Percentiles rank a stretch among this genome's conserved stretches.
These are phyloP conservation scores for Exobasidium cylindrosporum DNA, from an alignment of 1,284 basidiomycete genomes.

Conservation along the genomic window DNA sequence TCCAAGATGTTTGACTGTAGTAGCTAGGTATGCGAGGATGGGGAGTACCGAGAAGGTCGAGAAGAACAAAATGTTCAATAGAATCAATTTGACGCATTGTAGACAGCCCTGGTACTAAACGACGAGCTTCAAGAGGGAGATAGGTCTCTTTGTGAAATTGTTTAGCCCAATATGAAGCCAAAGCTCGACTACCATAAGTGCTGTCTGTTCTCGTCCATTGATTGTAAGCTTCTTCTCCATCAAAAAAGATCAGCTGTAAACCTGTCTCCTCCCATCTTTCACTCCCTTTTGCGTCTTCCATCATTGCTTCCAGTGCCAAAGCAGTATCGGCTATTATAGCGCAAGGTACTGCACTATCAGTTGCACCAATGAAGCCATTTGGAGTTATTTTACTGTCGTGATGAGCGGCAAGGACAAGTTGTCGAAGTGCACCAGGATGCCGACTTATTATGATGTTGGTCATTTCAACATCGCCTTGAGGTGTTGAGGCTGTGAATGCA, in stretches of 20 bases:
- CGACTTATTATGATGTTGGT: slow-evolving; percentile 86
- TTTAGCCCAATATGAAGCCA: slow-evolving; percentile 31
- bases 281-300: slow-evolving; percentile 56
- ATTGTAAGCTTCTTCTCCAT: slow-evolving; percentile 94
- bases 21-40: slow-evolving; percentile 40
- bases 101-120: neutral
- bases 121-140: slow-evolving; percentile 15
- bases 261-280: slow-evolving; percentile 80
- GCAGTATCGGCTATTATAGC: slow-evolving; percentile 64
- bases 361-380: slow-evolving; percentile 79
- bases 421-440: slow-evolving; percentile 79
- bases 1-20: slow-evolving; percentile 40
- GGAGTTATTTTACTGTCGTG: slow-evolving; percentile 89
- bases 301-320: slow-evolving; percentile 38
- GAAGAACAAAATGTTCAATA: slow-evolving; percentile 49
- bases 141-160: slow-evolving; percentile 18
- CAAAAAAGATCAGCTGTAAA: slow-evolving; percentile 92
- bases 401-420: slow-evolving; percentile 86
- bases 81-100: slow-evolving; percentile 41
- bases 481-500: slow-evolving; percentile 61
- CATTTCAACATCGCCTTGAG: slow-evolving; percentile 75
- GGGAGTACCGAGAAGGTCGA: slow-evolving; percentile 47
- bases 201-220: slow-evolving; percentile 86
- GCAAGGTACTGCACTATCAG: slow-evolving; percentile 93
- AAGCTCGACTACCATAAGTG: slow-evolving; percentile 73